phyloP scores from a whole-genome alignment of 768 basidiomycete species.

The Hygrophoropsis aurantiaca region DNA sequence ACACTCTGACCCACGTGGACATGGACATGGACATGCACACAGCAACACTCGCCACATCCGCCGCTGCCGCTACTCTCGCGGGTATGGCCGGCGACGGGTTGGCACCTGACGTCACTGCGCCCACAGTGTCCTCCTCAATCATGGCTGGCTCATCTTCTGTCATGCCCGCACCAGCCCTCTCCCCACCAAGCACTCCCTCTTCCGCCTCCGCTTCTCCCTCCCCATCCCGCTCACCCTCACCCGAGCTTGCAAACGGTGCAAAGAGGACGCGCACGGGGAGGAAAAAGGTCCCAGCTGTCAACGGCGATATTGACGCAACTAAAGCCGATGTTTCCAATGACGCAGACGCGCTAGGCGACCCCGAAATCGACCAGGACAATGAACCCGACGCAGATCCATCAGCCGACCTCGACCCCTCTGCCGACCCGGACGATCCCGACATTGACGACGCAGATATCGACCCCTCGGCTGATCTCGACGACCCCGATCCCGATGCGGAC shows the following conservation, averaged over 20 bases:
- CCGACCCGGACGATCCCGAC: slow-evolving; percentile 13
- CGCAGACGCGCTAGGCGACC: not conserved
- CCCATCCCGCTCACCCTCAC: slow-evolving; percentile 44
- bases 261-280: slow-evolving; percentile 15
- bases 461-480: slow-evolving; percentile 24
- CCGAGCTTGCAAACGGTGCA: slow-evolving; percentile 27
- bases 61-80: not conserved
- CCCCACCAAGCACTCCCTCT: slow-evolving; percentile 36
- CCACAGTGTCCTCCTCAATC: slow-evolving; percentile 46
- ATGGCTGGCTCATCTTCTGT: slow-evolving; percentile 45
- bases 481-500: slow-evolving; percentile 50
- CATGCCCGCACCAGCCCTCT: slow-evolving; percentile 36
- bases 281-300: not conserved
- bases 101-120: slow-evolving; percentile 11
- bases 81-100: no score
- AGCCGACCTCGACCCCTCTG: slow-evolving; percentile 29
- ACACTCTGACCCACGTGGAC: slow-evolving; percentile 16
- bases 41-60: slow-evolving; percentile 14
- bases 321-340: slow-evolving; percentile 11
- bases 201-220: slow-evolving; percentile 33
- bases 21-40: slow-evolving; percentile 19
- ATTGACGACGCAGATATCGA: slow-evolving; percentile 2
- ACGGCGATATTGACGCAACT: not conserved
- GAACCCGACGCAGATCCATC: slow-evolving; percentile 4
- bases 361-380: not conserved